A percentile compares a stretch with the other conserved stretches of the same genome.
Evolutionary conservation across 352 stramenopile species (phyloP).

Genomic region (Pythium inflatum): DNA sequence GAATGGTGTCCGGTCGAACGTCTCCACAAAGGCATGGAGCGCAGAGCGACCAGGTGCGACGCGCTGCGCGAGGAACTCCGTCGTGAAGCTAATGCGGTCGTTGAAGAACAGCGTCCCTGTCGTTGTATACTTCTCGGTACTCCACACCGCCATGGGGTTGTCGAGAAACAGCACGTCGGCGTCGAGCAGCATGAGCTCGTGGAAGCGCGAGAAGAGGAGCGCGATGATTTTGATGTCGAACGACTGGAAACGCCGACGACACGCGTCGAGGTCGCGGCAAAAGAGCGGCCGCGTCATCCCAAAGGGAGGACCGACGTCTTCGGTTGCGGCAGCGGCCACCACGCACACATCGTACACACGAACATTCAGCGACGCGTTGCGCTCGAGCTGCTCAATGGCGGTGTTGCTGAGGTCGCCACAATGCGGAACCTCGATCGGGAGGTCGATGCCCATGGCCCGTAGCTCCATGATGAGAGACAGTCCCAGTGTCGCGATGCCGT

Average conservation of each 20-base stretch:
- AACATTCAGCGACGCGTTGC: slow-evolving; percentile 43
- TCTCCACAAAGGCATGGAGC: slow-evolving; percentile 45
- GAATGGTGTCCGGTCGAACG: slow-evolving; percentile 49
- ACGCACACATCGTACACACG: slow-evolving; percentile 71
- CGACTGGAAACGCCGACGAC: slow-evolving; percentile 51
- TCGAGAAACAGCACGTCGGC: slow-evolving; percentile 76
- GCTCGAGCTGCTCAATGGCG: slow-evolving; percentile 38
- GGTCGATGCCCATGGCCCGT: slow-evolving; percentile 44
- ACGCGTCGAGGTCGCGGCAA: slow-evolving; percentile 48
- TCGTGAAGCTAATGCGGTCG: slow-evolving; percentile 53
- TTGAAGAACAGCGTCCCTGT: slow-evolving; percentile 78
- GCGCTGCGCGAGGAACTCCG: slow-evolving; percentile 46
- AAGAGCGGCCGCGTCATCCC: slow-evolving; percentile 43
- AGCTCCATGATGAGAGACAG: slow-evolving; percentile 68
- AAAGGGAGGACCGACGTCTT: background rate
- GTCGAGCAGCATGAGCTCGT: slow-evolving; percentile 80
- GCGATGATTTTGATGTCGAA: slow-evolving; percentile 74
- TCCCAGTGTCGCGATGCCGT: slow-evolving; percentile 59
- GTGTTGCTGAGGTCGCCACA: slow-evolving; percentile 58
- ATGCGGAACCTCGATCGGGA: slow-evolving; percentile 75
- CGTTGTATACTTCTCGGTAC: slow-evolving; percentile 48
- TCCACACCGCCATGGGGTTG: slow-evolving; percentile 54
- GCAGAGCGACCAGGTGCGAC: slow-evolving; percentile 7
- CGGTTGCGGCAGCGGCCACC: slow-evolving; percentile 33
- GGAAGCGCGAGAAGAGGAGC: slow-evolving; percentile 66